Evolutionary conservation across 2,329 filamentous ascomycete species (phyloP).

Genomic region (Aureobasidium musti): DNA sequence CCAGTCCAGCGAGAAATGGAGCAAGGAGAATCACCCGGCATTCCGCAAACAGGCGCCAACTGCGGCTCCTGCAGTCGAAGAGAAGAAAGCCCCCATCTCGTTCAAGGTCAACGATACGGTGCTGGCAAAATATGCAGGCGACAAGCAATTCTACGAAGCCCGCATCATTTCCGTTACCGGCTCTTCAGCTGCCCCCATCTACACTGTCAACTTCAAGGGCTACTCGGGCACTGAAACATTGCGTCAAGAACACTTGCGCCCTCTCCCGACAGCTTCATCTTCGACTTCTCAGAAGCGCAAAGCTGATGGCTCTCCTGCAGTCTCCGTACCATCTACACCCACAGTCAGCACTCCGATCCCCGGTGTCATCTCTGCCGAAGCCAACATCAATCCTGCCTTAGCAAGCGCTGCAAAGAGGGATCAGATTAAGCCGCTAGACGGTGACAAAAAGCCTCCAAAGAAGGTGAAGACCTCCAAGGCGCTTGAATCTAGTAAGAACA

Average conservation of each 20-base stretch:
- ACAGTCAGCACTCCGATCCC: slow-evolving; percentile 43
- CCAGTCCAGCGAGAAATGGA: slow-evolving; percentile 62
- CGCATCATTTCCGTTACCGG: slow-evolving; percentile 93
- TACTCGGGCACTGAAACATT: slow-evolving; percentile 81
- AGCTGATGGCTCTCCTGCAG: slow-evolving; percentile 69
- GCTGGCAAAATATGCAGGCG: slow-evolving; percentile 89
- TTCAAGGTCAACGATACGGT: slow-evolving; percentile 90
- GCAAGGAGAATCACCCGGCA: slow-evolving; percentile 55
- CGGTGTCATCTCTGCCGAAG: slow-evolving; percentile 65
- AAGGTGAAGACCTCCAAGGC: slow-evolving; percentile 88
- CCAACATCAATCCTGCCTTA: slow-evolving; percentile 65
- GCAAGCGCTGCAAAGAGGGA: slow-evolving; percentile 63
- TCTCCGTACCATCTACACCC: slow-evolving; percentile 43
- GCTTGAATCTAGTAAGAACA: slow-evolving; percentile 84
- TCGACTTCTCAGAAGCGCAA: slow-evolving; percentile 65
- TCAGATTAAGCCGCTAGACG: slow-evolving; percentile 63
- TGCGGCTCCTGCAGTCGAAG: slow-evolving; percentile 40
- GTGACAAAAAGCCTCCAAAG: slow-evolving; percentile 61
- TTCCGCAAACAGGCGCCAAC: slow-evolving; percentile 51
- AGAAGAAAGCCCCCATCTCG: slow-evolving; percentile 47
- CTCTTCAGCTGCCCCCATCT: slow-evolving; percentile 85
- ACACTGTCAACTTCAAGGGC: slow-evolving; percentile 91
- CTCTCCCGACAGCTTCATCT: slow-evolving; percentile 51
- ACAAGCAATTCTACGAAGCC: slow-evolving; percentile 87
- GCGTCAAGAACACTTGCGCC: slow-evolving; percentile 76